Evolutionary conservation across 108 stramenopile genomes (phyloP).

Genomic region (Fragilaria crotonensis): DNA sequence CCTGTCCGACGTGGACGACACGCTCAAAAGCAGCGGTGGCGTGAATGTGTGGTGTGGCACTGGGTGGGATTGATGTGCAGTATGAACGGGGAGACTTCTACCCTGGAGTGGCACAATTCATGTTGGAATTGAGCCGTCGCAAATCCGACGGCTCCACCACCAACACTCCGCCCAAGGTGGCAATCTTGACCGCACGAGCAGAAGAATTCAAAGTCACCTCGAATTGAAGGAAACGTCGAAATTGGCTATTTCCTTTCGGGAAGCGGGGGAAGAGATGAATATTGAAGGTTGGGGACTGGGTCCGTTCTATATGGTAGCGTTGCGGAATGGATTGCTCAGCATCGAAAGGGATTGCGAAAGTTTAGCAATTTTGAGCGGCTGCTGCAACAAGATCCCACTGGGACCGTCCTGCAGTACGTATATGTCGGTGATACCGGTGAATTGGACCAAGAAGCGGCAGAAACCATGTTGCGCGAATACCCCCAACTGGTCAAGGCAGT

Average conservation of each 20-base stretch:
- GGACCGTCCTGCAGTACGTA: slow-evolving; percentile 67
- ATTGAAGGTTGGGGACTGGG: slow-evolving; percentile 84
- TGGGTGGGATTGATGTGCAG: slow-evolving; percentile 91
- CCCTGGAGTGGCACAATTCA: slow-evolving; percentile 92
- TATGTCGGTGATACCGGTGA: slow-evolving; percentile 96
- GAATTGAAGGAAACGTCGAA: slow-evolving; percentile 81
- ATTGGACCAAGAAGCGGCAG: slow-evolving; percentile 86
- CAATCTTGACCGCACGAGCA: slow-evolving; percentile 89
- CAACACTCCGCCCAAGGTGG: slow-evolving; percentile 73
- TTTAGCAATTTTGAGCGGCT: slow-evolving; percentile 85
- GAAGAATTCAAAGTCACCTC: slow-evolving; percentile 93
- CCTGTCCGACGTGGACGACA: slow-evolving; percentile 89
- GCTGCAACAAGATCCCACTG: slow-evolving; percentile 80
- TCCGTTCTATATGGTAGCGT: slow-evolving; percentile 93
- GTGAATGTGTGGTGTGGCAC: slow-evolving; percentile 75
- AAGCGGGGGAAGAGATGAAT: slow-evolving; percentile 63
- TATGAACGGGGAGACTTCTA: slow-evolving; percentile 89
- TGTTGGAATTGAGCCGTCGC: slow-evolving; percentile 70
- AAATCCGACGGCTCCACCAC: slow-evolving; percentile 8
- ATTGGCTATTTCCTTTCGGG: slow-evolving; percentile 64
- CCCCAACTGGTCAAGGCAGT: slow-evolving; percentile 88
- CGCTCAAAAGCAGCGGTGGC: slow-evolving; percentile 87
- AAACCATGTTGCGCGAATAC: slow-evolving; percentile 84
- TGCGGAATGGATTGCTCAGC: slow-evolving; percentile 90
- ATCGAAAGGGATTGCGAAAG: slow-evolving; percentile 84